These are phyloP conservation scores for Chaetothyriales sp. DNA, from an alignment of 2,329 filamentous ascomycete species.

Conservation along the genomic window DNA sequence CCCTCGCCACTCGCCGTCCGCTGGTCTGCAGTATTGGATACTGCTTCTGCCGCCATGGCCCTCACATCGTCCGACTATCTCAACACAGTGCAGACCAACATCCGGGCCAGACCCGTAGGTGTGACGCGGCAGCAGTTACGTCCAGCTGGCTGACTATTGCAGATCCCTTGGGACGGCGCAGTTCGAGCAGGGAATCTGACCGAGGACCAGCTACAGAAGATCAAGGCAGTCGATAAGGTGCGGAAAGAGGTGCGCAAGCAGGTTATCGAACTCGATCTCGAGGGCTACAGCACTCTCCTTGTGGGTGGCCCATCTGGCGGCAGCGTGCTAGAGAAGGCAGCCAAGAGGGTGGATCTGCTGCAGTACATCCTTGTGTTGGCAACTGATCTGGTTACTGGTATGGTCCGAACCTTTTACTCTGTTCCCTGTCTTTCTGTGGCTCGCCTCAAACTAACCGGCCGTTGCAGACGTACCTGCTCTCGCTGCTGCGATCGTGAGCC, in stretches of 20 bases:
- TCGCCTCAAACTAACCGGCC: background rate
- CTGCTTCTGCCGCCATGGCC: conserved; percentile 46
- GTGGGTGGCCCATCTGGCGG: conserved; percentile 50
- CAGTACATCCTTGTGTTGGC: conserved; percentile 89
- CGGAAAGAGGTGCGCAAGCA: conserved; percentile 79
- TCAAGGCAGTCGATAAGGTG: conserved; percentile 91
- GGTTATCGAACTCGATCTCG: conserved; percentile 62
- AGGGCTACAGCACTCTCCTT: conserved; percentile 67
- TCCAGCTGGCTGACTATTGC: conserved; percentile 2
- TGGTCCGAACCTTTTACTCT: background rate
- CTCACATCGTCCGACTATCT: conserved; percentile 69
- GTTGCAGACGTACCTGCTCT: conserved; percentile 60
- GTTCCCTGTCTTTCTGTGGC: background rate
- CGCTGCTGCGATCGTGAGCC: conserved; percentile 58
- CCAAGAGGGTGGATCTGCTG: conserved; percentile 75
- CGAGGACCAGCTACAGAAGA: conserved; percentile 84
- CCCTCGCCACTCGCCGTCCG: conserved; percentile 2
- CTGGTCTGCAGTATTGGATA: background rate
- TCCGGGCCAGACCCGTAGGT: conserved; percentile 59
- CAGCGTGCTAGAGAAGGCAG: conserved; percentile 71
- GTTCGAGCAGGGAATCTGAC: conserved; percentile 86
- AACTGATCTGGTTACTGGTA: conserved; percentile 74
- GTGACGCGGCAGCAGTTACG: background rate
- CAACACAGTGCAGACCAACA: conserved; percentile 85
- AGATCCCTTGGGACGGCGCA: conserved; percentile 91